phyloP scores from a whole-genome alignment of 1,139 yeast species.

The Blastobotrys capitulatus region DNA sequence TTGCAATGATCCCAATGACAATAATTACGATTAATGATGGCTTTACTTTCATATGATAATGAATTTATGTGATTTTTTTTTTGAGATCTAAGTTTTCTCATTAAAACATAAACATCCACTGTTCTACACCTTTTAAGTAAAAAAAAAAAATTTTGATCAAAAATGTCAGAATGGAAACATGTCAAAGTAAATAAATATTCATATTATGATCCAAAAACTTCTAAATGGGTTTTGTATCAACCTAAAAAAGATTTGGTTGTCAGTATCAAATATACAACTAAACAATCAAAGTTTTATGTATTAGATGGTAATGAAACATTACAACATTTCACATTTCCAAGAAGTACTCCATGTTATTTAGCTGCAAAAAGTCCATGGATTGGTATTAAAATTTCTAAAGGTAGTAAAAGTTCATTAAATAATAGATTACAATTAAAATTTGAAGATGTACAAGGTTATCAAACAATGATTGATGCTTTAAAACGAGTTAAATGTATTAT shows the following conservation, averaged over 20 bases:
- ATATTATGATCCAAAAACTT: background rate
- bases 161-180: background rate
- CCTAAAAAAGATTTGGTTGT: background rate
- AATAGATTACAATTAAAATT: constrained; percentile 3
- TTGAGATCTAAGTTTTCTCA: too few species aligned
- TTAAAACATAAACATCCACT: too few species aligned
- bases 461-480: background rate
- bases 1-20: too few species aligned
- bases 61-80: too few species aligned
- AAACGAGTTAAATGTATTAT: background rate
- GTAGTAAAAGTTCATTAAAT: background rate
- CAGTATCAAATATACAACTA: background rate
- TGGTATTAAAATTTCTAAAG: background rate
- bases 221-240: background rate
- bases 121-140: too few species aligned
- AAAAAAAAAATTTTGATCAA: too few species aligned
- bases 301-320: background rate
- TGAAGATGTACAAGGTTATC: background rate
- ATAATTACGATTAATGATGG: too few species aligned
- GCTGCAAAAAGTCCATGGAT: background rate
- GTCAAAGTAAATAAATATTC: background rate
- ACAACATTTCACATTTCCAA: background rate
- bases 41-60: too few species aligned
- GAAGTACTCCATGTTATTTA: background rate
- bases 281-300: background rate